A percentile compares a stretch with the other conserved stretches of the same genome.
Conservation (phyloP, 73 alveolate species). For the Durusdinium trenchii region DNA sequence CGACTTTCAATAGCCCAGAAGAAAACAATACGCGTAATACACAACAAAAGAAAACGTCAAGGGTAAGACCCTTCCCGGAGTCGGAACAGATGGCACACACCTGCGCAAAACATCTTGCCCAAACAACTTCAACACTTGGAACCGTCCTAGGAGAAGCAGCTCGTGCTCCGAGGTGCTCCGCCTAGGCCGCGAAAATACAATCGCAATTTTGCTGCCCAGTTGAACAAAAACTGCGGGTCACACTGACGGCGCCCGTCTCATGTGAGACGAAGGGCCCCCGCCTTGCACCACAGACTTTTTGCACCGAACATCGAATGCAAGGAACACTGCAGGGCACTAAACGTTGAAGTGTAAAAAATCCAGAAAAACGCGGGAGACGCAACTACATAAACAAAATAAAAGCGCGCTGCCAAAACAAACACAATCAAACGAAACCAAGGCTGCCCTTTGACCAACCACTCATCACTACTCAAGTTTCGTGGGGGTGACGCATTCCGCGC, state of each 20-base stretch:
- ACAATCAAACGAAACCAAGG: too few species aligned
- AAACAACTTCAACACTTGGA: not conserved
- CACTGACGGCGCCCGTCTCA: slow-evolving; percentile 49
- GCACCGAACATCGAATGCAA: not conserved
- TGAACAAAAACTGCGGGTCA: not conserved
- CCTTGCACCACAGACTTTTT: not conserved
- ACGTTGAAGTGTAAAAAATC: not conserved
- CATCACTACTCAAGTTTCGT: too few species aligned
- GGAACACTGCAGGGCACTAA: not conserved
- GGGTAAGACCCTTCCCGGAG: slow-evolving; percentile 69
- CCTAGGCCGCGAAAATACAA: not conserved
- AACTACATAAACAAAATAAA: too few species aligned
- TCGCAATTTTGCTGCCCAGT: not conserved
- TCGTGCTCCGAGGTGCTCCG: slow-evolving; percentile 63
- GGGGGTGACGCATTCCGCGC: too few species aligned
- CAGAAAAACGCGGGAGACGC: too few species aligned
- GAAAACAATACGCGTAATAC: not conserved
- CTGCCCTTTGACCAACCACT: too few species aligned
- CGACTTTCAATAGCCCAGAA: not conserved
- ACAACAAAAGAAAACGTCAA: not conserved
- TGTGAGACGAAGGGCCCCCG: slow-evolving; percentile 5
- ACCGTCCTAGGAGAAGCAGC: slow-evolving; percentile 55
- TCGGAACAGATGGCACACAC: slow-evolving; percentile 75
- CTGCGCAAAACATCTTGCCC: not conserved
- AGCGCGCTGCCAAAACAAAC: too few species aligned